Conservation (phyloP, 768 basidiomycete species). For the Clathrus columnatus region DNA sequence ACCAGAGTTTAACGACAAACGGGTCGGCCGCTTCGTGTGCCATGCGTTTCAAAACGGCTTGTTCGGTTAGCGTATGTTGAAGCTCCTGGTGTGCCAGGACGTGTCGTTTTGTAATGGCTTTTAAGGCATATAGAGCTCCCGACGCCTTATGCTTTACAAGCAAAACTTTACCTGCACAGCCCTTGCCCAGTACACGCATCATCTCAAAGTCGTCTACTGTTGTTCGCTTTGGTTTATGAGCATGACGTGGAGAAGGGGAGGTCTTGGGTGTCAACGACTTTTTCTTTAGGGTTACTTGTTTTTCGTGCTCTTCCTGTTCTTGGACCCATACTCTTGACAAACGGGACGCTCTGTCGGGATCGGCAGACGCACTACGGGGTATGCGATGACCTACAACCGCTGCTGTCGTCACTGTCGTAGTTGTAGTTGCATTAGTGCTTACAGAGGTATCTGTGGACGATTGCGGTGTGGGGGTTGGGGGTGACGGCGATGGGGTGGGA, state of each 20-base stretch:
- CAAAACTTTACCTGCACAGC: conserved; percentile 94
- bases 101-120: conserved; percentile 96
- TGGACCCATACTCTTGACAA: conserved; percentile 50
- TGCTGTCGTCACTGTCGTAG: conserved; percentile 10
- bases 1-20: conserved; percentile 93
- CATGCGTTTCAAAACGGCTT: conserved; percentile 91
- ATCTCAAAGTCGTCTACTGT: conserved; percentile 90
- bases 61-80: conserved; percentile 93
- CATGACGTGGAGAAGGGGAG: not conserved
- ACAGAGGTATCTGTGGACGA: not conserved
- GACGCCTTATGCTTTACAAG: conserved; percentile 77
- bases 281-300: conserved; percentile 33
- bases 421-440: not conserved
- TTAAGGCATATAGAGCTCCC: conserved; percentile 77
- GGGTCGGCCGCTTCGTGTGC: conserved; percentile 73
- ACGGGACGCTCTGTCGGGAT: conserved; percentile 55
- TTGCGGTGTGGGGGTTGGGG: conserved; percentile 18
- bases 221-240: not conserved
- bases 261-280: not conserved
- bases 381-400: conserved; percentile 29
- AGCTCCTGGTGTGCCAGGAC: conserved; percentile 95
- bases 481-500: conserved; percentile 32
- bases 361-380: conserved; percentile 74
- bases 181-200: conserved; percentile 93
- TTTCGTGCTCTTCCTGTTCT: conserved; percentile 37